Evolutionary conservation across 2,329 filamentous ascomycete species (phyloP), one percentile per base, ranked within the genome.

Genomic region (Aspergillus flavus): DNA sequence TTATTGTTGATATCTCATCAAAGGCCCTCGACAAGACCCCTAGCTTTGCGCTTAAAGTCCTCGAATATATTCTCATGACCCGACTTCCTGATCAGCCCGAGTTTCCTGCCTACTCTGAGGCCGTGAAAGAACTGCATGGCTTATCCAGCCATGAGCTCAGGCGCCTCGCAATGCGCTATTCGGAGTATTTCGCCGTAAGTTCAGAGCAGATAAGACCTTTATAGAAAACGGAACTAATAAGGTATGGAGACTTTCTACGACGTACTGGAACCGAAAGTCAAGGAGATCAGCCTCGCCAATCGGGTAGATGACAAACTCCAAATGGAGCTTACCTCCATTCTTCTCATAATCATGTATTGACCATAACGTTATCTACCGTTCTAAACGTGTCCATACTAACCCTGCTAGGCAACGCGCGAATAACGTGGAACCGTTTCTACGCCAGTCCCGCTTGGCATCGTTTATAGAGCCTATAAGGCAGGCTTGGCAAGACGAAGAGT

Each of bases 11-110:
- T 45, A 91, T 96, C 73, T 94, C 93, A 0, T 93, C 91, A 0
- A 90, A 88, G 34, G 91, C 91, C 3, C 83, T 97, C 7, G 89
- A 93, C 73, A 89, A 89, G 69, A 91, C 92, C 61, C 86, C 90
- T 6, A 85, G 84, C 41, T 94, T 97, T 76, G 95, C 96, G 78
- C 84, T 97, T 23, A 93, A 91, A 73, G 92, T 97, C 26, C 85
- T 98, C 4, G 93, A 97, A 74, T 92, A 97, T 76, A 93, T 97
- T 66, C 84, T 99, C 43, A 88, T 94, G 72, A 93, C 92, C 39
- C 90, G 91, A 79, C 88, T 92, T n/a, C 83, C 86, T 4, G 87
- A 92, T 50, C 86, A 91, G 61, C 88, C 90, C 2, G 87, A 90
- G 52, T 87, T 91, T 70, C 84, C 86, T 46, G 82, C 87, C 3